Percentiles rank a stretch among this genome's conserved stretches.
Evolutionary conservation across 345 rosid genomes (phyloP).

Genomic region (Bruguiera parviflora): DNA sequence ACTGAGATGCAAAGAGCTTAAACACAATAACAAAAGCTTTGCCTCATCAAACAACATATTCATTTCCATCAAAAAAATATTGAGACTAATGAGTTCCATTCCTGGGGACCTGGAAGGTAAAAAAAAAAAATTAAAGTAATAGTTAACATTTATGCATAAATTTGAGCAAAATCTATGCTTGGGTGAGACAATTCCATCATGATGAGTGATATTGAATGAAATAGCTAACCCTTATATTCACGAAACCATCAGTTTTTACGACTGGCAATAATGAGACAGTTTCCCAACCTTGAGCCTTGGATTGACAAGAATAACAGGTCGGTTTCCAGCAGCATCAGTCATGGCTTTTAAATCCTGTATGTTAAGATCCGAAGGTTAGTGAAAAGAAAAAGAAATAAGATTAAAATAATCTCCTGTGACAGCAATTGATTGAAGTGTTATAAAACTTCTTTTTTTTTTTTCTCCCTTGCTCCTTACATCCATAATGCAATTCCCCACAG

Average conservation of each 20-base stretch:
- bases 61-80: not conserved
- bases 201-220: too few relatives aligned
- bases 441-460: conserved; percentile 4
- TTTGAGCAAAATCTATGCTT: too few relatives aligned
- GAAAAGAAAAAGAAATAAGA: not conserved
- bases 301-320: conserved; percentile 85
- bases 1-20: not conserved
- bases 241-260: not conserved
- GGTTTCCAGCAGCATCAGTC: conserved; percentile 85
- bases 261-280: not conserved
- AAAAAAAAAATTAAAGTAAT: not conserved
- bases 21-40: too few relatives aligned
- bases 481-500: conserved; percentile 90
- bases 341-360: conserved; percentile 80
- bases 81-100: not conserved
- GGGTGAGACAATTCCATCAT: too few relatives aligned
- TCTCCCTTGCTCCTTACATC: conserved; percentile 49
- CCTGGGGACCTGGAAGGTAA: not conserved
- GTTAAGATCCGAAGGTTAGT: conserved; percentile 14
- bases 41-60: not conserved
- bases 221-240: too few relatives aligned
- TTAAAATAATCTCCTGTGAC: conserved; percentile 1
- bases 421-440: not conserved
- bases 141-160: too few relatives aligned
- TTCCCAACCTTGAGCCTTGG: conserved; percentile 73